These are phyloP conservation scores for Starmera stellimalicola DNA, from an alignment of 1,139 yeast species.

Conservation along the genomic window DNA sequence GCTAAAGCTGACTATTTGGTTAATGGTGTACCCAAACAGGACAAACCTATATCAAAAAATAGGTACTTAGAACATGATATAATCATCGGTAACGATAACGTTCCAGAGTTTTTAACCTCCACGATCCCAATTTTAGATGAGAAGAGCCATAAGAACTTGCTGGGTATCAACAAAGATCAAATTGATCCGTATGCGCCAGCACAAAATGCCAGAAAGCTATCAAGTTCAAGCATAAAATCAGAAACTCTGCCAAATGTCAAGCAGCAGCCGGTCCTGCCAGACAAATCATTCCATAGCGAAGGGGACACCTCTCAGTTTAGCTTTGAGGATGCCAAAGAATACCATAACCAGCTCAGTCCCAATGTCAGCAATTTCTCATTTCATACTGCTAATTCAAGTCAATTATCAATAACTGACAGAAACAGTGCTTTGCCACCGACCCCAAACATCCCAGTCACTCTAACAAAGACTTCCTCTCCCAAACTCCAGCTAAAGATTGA, in stretches of 20 bases:
- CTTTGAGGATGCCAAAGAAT: constrained; percentile 10
- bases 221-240: constrained; percentile 1
- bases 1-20: too few species aligned
- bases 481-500: constrained; percentile 11
- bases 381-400: constrained; percentile 14
- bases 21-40: too few species aligned
- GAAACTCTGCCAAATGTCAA: background rate
- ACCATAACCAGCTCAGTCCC: background rate
- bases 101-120: constrained; percentile 13
- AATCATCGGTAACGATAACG: constrained; percentile 6
- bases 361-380: constrained; percentile 6
- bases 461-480: constrained; percentile 7
- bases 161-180: constrained; percentile 7
- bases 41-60: too few species aligned
- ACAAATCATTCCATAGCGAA: constrained; percentile 6
- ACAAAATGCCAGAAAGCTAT: constrained; percentile 1
- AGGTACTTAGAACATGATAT: too few species aligned
- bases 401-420: background rate
- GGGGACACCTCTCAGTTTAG: constrained; percentile 13
- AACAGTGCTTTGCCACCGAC: constrained; percentile 1
- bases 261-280: too few species aligned
- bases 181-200: constrained; percentile 14
- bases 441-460: background rate
- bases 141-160: constrained; percentile 2
- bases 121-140: constrained; percentile 10